Percentiles rank a stretch among this genome's conserved stretches.
Conservation (phyloP, 2,329 filamentous ascomycete genomes). For the Diaporthe sp. region DNA sequence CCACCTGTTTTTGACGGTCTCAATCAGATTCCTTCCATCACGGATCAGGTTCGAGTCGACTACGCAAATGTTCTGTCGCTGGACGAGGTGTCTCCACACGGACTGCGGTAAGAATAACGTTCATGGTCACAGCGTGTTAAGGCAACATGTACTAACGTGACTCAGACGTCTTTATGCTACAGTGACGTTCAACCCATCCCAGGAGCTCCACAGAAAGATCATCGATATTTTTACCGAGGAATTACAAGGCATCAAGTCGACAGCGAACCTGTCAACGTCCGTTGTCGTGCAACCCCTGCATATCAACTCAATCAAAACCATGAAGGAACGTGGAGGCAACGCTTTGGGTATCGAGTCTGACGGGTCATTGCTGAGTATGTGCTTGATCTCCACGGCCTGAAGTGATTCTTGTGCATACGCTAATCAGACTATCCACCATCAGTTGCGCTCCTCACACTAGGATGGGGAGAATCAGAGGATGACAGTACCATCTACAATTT, state of each 20-base stretch:
- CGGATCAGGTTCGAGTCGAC: not conserved
- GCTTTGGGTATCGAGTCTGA: conserved; percentile 6
- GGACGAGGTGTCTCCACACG: not conserved
- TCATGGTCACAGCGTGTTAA: not conserved
- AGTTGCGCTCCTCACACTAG: not conserved
- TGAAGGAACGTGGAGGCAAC: not conserved
- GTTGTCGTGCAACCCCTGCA: not conserved
- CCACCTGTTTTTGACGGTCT: not conserved
- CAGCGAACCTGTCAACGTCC: not conserved
- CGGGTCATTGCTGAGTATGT: not conserved
- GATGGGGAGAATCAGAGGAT: not conserved
- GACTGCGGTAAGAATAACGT: not conserved
- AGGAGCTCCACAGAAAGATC: not conserved
- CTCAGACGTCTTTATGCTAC: conserved; percentile 6
- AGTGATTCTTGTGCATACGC: not conserved
- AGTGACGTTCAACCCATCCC: not conserved
- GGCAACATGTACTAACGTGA: not conserved
- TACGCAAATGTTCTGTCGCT: not conserved
- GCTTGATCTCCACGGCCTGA: not conserved
- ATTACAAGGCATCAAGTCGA: not conserved
- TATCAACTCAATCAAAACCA: not conserved
- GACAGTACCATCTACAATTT: not conserved
- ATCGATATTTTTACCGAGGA: not conserved
- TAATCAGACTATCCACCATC: not conserved
- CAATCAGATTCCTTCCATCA: not conserved